Conservation (phyloP, 2,329 filamentous ascomycete genomes). For the Epichloe gansuensis region DNA sequence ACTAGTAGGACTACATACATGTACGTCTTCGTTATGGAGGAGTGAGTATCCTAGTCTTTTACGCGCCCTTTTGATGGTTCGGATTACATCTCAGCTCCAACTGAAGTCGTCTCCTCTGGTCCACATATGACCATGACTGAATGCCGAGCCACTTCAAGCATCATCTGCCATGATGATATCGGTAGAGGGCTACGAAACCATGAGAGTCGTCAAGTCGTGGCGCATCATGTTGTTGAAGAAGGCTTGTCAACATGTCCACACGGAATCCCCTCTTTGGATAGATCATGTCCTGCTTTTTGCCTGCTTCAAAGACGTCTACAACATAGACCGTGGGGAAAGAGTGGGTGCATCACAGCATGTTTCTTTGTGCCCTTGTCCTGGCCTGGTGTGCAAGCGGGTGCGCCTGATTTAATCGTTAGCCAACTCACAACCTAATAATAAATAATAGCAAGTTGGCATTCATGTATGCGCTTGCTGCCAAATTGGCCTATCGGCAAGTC, state of each 20-base stretch:
- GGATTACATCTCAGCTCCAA: background rate
- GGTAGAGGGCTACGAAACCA: background rate
- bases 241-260: background rate
- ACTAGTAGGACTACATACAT: background rate
- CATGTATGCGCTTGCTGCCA: too few species aligned
- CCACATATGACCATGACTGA: background rate
- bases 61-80: background rate
- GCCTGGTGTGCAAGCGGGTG: background rate
- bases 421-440: background rate
- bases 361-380: background rate
- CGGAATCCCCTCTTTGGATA: background rate
- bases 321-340: slow-evolving; percentile 2
- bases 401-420: background rate
- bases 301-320: slow-evolving; percentile 1
- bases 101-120: background rate
- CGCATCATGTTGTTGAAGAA: background rate
- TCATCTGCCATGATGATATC: background rate
- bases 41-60: background rate
- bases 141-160: background rate
- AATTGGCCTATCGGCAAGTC: too few species aligned
- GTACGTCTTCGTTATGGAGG: background rate
- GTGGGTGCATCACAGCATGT: background rate
- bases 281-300: slow-evolving; percentile 6
- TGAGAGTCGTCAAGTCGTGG: background rate
- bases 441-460: too few species aligned